Conservation (phyloP, 768 basidiomycete species). For the Kwoniella mangroviensis region DNA sequence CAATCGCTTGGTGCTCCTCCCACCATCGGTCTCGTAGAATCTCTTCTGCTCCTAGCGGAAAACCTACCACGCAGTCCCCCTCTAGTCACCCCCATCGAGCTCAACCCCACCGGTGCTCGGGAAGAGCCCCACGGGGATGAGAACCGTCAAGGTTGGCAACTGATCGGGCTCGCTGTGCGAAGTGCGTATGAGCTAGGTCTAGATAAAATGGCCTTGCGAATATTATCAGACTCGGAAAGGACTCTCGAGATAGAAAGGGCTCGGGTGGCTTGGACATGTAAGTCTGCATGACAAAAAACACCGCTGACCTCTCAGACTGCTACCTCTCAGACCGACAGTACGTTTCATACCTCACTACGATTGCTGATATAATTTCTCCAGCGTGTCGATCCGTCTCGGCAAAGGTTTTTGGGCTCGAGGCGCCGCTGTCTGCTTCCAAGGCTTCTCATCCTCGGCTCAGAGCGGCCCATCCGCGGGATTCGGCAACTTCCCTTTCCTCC, state of each 20-base stretch:
- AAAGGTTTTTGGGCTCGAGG: conserved; percentile 56
- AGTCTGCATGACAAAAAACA: conserved; percentile 20
- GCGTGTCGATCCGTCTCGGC: conserved; percentile 51
- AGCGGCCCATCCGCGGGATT: conserved; percentile 51
- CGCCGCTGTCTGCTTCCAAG: conserved; percentile 53
- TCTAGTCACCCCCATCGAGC: conserved; percentile 28
- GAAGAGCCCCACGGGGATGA: conserved; percentile 51
- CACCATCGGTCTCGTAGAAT: conserved; percentile 51
- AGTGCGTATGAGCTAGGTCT: conserved; percentile 52
- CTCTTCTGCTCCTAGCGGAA: conserved; percentile 51
- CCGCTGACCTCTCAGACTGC: conserved; percentile 34
- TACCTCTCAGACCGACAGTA: conserved; percentile 56
- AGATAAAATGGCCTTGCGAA: conserved; percentile 46
- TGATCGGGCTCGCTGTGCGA: conserved; percentile 53
- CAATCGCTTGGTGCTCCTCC: conserved; percentile 50
- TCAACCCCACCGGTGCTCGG: conserved; percentile 37
- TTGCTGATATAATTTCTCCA: not conserved
- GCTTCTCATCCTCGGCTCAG: conserved; percentile 48
- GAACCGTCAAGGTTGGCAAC: conserved; percentile 55
- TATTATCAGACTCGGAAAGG: conserved; percentile 39
- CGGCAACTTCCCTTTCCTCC: conserved; percentile 51
- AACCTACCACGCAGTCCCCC: conserved; percentile 51
- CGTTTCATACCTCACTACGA: conserved; percentile 7
- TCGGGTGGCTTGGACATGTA: conserved; percentile 54
- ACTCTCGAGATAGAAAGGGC: conserved; percentile 48